Percentiles rank a stretch among this genome's conserved stretches.
phyloP scores from a whole-genome alignment of 2,329 filamentous ascomycete species.

The Botryotinia globosa region DNA sequence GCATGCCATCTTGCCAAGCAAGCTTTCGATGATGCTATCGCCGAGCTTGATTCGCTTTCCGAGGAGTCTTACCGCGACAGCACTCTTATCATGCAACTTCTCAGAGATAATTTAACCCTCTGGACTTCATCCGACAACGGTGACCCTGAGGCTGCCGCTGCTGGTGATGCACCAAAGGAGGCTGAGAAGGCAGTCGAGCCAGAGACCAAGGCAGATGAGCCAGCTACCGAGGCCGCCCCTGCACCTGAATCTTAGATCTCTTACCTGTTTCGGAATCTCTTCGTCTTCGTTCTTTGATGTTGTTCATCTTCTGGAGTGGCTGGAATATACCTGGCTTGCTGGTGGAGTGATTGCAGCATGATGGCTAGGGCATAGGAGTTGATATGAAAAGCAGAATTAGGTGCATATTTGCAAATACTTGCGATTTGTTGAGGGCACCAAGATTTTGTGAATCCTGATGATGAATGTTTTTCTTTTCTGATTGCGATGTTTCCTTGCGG shows the following conservation, averaged over 20 bases:
- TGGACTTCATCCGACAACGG: constrained; percentile 93
- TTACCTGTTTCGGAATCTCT: constrained; percentile 37
- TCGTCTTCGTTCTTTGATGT: constrained; percentile 42
- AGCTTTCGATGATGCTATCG: constrained; percentile 97
- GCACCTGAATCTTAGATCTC: constrained; percentile 54
- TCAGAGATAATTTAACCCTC: constrained; percentile 96
- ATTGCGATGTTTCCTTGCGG: constrained; percentile 33
- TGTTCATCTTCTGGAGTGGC: constrained; percentile 37
- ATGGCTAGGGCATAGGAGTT: constrained; percentile 39
- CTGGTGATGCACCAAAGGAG: constrained; percentile 62
- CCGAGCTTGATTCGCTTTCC: constrained; percentile 91
- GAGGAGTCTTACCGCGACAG: constrained; percentile 99
- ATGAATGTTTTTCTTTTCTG: constrained; percentile 40
- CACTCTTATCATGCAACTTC: constrained; percentile 98
- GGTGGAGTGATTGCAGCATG: constrained; percentile 37
- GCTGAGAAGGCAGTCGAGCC: constrained; percentile 50
- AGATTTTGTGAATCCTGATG: constrained; percentile 41
- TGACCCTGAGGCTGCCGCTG: constrained; percentile 64
- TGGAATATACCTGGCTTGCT: constrained; percentile 36
- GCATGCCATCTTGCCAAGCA: constrained; percentile 99
- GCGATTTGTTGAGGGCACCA: constrained; percentile 38
- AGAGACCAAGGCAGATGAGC: constrained; percentile 44
- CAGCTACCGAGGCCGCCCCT: constrained; percentile 38
- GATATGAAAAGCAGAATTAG: constrained; percentile 40
- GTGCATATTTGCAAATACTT: constrained; percentile 35